Base-by-base conservation (phyloP, 2,329 filamentous ascomycete species). In the Alternaria triticina region DNA sequence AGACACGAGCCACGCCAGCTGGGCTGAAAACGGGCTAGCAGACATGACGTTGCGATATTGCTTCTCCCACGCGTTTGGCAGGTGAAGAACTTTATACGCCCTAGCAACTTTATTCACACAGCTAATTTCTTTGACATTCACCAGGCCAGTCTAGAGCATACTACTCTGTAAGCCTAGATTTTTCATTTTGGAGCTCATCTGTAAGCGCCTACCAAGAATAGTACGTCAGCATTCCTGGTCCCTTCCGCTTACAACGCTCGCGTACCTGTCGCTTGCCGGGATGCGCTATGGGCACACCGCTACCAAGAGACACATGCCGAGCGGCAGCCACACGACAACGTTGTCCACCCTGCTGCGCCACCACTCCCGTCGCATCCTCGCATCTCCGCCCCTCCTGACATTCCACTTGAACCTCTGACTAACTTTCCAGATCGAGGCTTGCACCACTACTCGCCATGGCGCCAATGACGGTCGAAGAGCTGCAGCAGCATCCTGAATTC, bases 401-500 rank as follows among this genome's bases (percentile, higher is more conserved):
- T 40, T 40, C 36, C 36, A 45, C 43, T 11, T 13, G 43, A 13
- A 45, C 20, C 17, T 40, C n/a, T 40, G n/a, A 40, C n/a, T 17
- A 40, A 40, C 8, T 40, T 17, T 40, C 36, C 36, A 40, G 36
- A 40, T 40, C 36, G 10, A 25, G 9, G 51, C 49, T 23, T 27
- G 22, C n/a, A 52, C 1, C 56, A 46, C 36, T 27, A 17, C 15
- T 55, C 49, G 27, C 59, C 57, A 67, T 73, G 70, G 64, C 69
- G 25, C 81, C 82, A 56, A 69, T 85, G 61, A 86, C 85, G 5
- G 83, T 84, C 6, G 86, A 86, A 36, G 86, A 91, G 73, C 86
- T 90, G 30, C 77, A 87, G 65, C 81, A 85, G 45, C 90, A 91
- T 72, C 89, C 90, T 0, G 88, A 91, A 52, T 94, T 87, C 71